Conservation (phyloP, 208 protist genomes). For the Leishmania aethiopica region DNA sequence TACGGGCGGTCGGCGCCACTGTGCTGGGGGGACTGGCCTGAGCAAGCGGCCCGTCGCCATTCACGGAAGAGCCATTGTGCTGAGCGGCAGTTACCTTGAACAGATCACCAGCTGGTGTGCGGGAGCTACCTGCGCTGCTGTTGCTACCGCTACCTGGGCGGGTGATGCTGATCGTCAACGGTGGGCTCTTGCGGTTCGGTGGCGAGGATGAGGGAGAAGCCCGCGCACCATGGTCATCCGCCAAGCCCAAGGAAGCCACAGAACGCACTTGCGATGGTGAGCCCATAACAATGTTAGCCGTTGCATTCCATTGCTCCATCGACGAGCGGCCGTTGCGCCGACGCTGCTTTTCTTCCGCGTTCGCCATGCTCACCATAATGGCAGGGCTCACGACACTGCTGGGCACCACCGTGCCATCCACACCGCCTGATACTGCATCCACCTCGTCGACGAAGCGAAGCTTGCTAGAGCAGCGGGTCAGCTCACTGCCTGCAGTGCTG, state of each 20-base stretch:
- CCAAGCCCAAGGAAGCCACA: slow-evolving; percentile 7
- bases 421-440: slow-evolving; percentile 55
- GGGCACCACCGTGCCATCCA: slow-evolving; percentile 49
- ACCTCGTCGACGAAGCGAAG: slow-evolving; percentile 80
- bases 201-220: slow-evolving; percentile 9
- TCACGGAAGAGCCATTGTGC: background rate
- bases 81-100: background rate
- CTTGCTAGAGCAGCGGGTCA: slow-evolving; percentile 51
- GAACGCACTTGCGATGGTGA: slow-evolving; percentile 15
- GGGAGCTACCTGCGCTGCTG: background rate
- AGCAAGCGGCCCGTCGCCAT: background rate
- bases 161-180: slow-evolving; percentile 23
- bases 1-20: background rate
- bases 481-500: slow-evolving; percentile 54
- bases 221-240: slow-evolving; percentile 18
- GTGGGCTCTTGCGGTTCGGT: slow-evolving; percentile 6
- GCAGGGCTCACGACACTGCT: slow-evolving; percentile 46
- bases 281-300: slow-evolving; percentile 16
- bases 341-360: slow-evolving; percentile 45
- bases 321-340: slow-evolving; percentile 22
- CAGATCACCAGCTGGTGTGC: background rate
- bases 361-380: slow-evolving; percentile 43
- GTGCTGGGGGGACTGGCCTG: background rate
- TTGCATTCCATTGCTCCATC: slow-evolving; percentile 33
- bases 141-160: slow-evolving; percentile 12